These are phyloP conservation scores for Zygoascus sp. DNA, from an alignment of 1,139 yeast genomes.

Conservation along the genomic window DNA sequence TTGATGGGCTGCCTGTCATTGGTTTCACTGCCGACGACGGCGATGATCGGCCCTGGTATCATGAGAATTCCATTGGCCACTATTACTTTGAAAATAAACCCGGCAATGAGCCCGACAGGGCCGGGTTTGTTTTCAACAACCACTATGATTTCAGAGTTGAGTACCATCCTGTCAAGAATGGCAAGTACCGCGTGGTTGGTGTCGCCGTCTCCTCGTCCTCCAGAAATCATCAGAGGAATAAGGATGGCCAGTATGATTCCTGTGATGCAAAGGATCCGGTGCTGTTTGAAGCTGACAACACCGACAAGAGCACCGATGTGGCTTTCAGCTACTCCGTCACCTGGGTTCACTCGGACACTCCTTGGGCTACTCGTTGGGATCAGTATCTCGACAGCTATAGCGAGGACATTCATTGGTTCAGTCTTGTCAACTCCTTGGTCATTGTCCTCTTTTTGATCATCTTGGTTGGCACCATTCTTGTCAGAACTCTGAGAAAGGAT, in stretches of 20 bases:
- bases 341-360: constrained; percentile 64
- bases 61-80: constrained; percentile 79
- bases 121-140: constrained; percentile 48
- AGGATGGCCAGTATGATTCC: constrained; percentile 31
- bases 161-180: constrained; percentile 71
- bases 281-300: constrained; percentile 29
- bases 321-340: constrained; percentile 58
- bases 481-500: constrained; percentile 79
- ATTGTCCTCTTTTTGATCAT: constrained; percentile 73
- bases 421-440: constrained; percentile 76
- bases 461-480: constrained; percentile 73
- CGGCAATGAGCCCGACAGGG: neutral
- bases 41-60: constrained; percentile 46
- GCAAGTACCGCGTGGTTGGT: constrained; percentile 83
- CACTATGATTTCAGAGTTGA: constrained; percentile 77
- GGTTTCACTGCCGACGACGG: constrained; percentile 46
- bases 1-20: constrained; percentile 96
- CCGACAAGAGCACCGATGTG: constrained; percentile 40
- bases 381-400: constrained; percentile 87
- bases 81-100: no score
- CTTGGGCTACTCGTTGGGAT: constrained; percentile 99
- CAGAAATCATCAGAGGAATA: constrained; percentile 43
- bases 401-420: constrained; percentile 94
- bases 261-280: constrained; percentile 41
- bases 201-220: constrained; percentile 72